Evolutionary conservation across 2,329 filamentous ascomycete species (phyloP), one percentile per base, ranked within the genome.

Genomic region (Tolypocladium sp.): DNA sequence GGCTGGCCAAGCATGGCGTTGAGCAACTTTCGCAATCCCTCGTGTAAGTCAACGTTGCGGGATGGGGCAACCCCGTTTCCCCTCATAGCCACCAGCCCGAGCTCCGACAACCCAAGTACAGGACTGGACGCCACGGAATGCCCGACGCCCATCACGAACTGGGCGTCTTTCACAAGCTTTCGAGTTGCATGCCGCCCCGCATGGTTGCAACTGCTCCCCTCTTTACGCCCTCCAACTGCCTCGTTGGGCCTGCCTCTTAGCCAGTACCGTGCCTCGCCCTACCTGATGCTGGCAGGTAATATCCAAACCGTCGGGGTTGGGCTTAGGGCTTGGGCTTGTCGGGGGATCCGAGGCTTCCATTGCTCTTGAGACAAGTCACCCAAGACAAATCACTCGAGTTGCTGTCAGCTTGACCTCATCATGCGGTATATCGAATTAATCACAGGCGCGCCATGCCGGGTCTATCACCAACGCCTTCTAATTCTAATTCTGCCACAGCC

Each of bases 401-500:
- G 30, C 6, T n/a, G 20, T 15, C 20, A 13, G n/a, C n/a, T 8
- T 33, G 49, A 35, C 30, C 49, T 35, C 30, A 22, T 22, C 49
- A 17, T 53, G 49, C 22, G 49, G 49, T 37, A 51, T n/a, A 37
- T 53, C 10, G 17, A 7, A 37, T 52, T 12, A 35, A 22, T 37
- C 30, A 3, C 20, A 37, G 30, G 5, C 49, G 30, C 49, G 9
- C 10, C 49, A 53, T 22, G 20, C 30, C 12, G 5, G 30, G 9
- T 53, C 9, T 2, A 6, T 53, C n/a, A 22, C 4, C 49, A 3
- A 53, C 38, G 27, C 56, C 5, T 22, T 42, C 25, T 30, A 8
- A 15, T 30, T 56, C 69, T 75, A 88, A 70, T 87, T 84, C 65
- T 83, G 79, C 86, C 86, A 89, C 49, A 87, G 73, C 64, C 85